Percentiles rank a stretch among this genome's conserved stretches.
Evolutionary conservation across 805 yeast species (phyloP).

Genomic region (Metschnikowia aberdeeniae): DNA sequence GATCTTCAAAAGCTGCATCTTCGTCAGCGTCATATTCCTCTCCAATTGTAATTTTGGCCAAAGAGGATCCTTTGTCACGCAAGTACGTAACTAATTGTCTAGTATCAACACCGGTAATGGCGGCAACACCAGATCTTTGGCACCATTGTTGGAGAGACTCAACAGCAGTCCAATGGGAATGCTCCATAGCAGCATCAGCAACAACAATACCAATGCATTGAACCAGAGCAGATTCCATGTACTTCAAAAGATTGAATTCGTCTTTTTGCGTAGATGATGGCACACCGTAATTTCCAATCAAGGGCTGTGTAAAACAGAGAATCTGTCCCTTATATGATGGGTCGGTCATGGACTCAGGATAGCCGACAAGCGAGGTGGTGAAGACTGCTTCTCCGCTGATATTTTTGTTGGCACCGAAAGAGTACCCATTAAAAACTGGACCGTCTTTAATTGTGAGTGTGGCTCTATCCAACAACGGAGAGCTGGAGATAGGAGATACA

Average conservation of each 20-base stretch:
- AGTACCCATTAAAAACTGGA: constrained; percentile 86
- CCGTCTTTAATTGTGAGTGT: constrained; percentile 89
- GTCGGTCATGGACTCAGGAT: constrained; percentile 98
- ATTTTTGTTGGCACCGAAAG: constrained; percentile 92
- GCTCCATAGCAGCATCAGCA: constrained; percentile 89
- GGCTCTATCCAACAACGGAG: constrained; percentile 64
- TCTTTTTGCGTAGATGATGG: constrained; percentile 82
- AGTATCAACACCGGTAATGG: constrained; percentile 96
- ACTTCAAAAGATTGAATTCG: constrained; percentile 78
- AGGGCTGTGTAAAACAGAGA: constrained; percentile 92
- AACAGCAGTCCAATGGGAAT: constrained; percentile 99
- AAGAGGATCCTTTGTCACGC: constrained; percentile 94
- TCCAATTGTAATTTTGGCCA: constrained; percentile 86
- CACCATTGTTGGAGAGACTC: constrained; percentile 96
- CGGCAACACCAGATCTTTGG: constrained; percentile 89
- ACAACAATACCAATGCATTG: constrained; percentile 97
- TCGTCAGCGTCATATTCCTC: constrained; percentile 90
- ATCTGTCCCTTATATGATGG: constrained; percentile 98
- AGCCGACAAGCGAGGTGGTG: constrained; percentile 96
- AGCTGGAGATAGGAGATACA: constrained; percentile 25
- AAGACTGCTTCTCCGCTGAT: constrained; percentile 97
- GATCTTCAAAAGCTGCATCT: constrained; percentile 87
- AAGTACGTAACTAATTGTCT: constrained; percentile 88
- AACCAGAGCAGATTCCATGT: constrained; percentile 85
- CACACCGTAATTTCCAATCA: constrained; percentile 97